phyloP scores from a whole-genome alignment of 164 flowering plant species.

The Kalanchoe fedtschenkoi region DNA sequence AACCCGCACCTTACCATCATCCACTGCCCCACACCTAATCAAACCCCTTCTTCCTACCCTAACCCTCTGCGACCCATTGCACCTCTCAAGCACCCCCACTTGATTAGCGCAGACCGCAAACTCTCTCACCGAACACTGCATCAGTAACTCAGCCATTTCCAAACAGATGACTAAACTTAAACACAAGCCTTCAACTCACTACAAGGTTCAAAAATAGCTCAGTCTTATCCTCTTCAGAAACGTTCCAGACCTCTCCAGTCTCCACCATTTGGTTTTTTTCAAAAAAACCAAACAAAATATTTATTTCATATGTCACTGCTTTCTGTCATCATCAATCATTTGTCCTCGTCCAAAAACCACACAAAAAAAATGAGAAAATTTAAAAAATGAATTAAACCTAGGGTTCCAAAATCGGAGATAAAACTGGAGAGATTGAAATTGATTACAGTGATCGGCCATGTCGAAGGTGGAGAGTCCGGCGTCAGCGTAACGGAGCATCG shows the following conservation, averaged over 20 bases:
- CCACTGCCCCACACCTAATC: conserved; percentile 18
- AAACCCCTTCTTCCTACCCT: neutral
- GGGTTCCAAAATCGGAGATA: conserved; percentile 1
- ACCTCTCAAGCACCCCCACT: neutral
- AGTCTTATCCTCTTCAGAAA: neutral
- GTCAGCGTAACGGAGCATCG: conserved; percentile 64
- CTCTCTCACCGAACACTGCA: neutral
- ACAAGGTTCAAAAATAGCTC: too few species aligned
- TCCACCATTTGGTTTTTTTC: neutral
- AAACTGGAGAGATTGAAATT: neutral
- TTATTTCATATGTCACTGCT: too few species aligned
- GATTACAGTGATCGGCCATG: conserved; percentile 67
- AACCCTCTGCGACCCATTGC: neutral
- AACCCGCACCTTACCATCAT: conserved; percentile 20
- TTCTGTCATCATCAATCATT: neutral
- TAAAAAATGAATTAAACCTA: neutral
- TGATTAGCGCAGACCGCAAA: neutral
- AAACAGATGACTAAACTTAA: too few species aligned
- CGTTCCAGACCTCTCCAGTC: neutral
- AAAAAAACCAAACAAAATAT: neutral
- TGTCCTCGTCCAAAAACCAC: neutral
- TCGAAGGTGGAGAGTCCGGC: conserved; percentile 63
- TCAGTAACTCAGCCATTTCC: neutral
- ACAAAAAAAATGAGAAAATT: neutral
- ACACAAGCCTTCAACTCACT: too few species aligned